Evolutionary conservation across 768 basidiomycete genomes (phyloP).

Genomic region (Hygrocybe punicea): DNA sequence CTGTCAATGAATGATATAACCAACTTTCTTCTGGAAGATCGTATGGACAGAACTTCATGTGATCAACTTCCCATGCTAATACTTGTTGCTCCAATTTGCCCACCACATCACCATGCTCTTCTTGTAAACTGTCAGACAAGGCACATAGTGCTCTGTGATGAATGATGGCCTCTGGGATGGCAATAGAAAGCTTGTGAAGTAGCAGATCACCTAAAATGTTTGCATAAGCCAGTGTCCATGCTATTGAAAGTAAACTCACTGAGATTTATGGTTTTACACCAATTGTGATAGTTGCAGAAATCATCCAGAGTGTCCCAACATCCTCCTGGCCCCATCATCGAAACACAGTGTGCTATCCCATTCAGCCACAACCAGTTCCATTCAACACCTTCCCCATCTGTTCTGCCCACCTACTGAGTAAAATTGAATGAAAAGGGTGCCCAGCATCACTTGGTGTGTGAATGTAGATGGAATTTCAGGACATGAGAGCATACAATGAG

Average conservation of each 20-base stretch:
- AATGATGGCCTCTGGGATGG: constrained; percentile 16
- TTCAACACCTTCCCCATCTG: constrained; percentile 37
- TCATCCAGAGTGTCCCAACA: constrained; percentile 27
- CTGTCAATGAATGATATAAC: background rate
- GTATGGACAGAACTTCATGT: constrained; percentile 11
- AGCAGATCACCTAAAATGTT: constrained; percentile 11
- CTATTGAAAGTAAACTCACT: constrained; percentile 8
- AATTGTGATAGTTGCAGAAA: constrained; percentile 21
- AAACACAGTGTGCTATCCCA: constrained; percentile 9
- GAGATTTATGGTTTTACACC: constrained; percentile 14
- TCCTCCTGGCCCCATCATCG: constrained; percentile 20
- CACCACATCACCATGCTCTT: no score
- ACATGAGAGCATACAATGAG: constrained; percentile 3
- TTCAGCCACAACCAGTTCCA: constrained; percentile 30
- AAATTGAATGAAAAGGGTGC: no score
- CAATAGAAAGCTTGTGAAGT: constrained; percentile 8
- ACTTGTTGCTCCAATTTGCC: constrained; percentile 13
- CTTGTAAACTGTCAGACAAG: no score
- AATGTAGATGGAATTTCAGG: constrained; percentile 26
- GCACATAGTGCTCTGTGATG: no score
- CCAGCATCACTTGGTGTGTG: constrained; percentile 20
- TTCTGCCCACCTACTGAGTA: constrained; percentile 21
- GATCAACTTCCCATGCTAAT: constrained; percentile 13
- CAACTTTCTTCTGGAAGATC: constrained; percentile 14
- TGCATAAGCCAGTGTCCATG: background rate